Conservation (phyloP, 192 early-diverging fungal species). For the Podila verticillata region DNA sequence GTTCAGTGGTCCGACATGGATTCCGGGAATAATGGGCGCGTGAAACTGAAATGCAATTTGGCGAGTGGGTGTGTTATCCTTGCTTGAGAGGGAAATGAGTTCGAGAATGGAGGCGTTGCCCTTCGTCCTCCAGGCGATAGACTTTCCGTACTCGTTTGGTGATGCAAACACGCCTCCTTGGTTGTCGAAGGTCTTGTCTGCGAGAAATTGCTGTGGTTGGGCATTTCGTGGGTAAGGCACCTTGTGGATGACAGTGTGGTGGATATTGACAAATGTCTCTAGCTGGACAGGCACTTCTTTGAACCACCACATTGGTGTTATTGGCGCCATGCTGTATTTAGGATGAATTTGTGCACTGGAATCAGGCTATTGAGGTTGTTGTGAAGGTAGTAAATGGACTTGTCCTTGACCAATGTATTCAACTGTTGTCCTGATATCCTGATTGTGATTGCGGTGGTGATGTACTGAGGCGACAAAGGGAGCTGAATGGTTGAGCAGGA, state of each 20-base stretch:
- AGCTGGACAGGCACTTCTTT: slow-evolving; percentile 47
- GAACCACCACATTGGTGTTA: slow-evolving; percentile 49
- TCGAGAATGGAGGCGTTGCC: slow-evolving; percentile 31
- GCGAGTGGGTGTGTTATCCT: slow-evolving; percentile 35
- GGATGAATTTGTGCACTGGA: background rate
- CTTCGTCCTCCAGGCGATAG: slow-evolving; percentile 41
- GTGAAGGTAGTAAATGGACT: too few species aligned
- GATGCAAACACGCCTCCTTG: slow-evolving; percentile 43
- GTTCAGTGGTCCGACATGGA: slow-evolving; percentile 29
- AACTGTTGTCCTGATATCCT: too few species aligned
- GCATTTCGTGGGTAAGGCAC: slow-evolving; percentile 18
- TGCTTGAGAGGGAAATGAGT: slow-evolving; percentile 33
- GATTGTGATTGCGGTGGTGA: too few species aligned
- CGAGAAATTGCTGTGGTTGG: background rate
- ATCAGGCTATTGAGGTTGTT: too few species aligned
- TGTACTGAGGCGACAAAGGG: too few species aligned
- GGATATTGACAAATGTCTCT: slow-evolving; percentile 39
- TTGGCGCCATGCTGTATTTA: slow-evolving; percentile 7
- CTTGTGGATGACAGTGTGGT: slow-evolving; percentile 14
- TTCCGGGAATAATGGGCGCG: slow-evolving; percentile 36
- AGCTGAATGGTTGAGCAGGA: too few species aligned
- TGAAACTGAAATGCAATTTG: slow-evolving; percentile 40
- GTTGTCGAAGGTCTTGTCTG: slow-evolving; percentile 15
- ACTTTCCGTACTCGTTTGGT: slow-evolving; percentile 36
- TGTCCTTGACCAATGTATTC: too few species aligned